These are phyloP conservation scores for Cercospora janseana DNA, from an alignment of 2,329 filamentous ascomycete genomes.

Conservation along the genomic window DNA sequence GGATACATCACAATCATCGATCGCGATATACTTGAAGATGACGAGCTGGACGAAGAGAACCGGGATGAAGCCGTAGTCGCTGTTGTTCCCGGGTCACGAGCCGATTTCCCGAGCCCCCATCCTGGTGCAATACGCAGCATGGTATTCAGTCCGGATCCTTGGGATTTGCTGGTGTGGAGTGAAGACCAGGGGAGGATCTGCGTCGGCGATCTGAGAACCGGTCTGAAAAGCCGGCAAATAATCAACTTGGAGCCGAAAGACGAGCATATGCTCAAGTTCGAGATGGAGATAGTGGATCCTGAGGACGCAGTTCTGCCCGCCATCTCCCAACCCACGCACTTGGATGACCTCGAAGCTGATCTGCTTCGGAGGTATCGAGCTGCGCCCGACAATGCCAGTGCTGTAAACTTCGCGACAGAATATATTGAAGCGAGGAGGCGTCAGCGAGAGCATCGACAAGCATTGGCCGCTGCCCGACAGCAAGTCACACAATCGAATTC, in stretches of 20 bases:
- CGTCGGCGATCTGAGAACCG: conserved; percentile 68
- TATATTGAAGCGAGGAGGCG: conserved; percentile 45
- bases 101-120: conserved; percentile 51
- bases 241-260: conserved; percentile 61
- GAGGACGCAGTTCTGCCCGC: conserved; percentile 36
- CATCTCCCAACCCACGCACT: conserved; percentile 30
- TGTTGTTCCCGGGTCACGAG: conserved; percentile 73
- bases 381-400: conserved; percentile 40
- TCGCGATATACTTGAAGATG: conserved; percentile 44
- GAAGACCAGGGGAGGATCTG: conserved; percentile 79
- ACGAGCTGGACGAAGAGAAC: conserved; percentile 41
- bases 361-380: conserved; percentile 46
- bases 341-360: conserved; percentile 49
- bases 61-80: conserved; percentile 64
- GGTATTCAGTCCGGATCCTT: conserved; percentile 85
- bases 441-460: conserved; percentile 36
- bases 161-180: conserved; percentile 89
- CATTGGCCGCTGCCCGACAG: conserved; percentile 29
- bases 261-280: conserved; percentile 56
- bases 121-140: conserved; percentile 83
- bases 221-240: conserved; percentile 66
- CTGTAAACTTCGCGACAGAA: conserved; percentile 43
- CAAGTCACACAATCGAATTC: conserved; percentile 13
- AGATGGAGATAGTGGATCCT: conserved; percentile 33
- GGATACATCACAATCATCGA: conserved; percentile 76